These are phyloP conservation scores for Pseudonitzschia delicatissima DNA, from an alignment of 108 stramenopile species.

Conservation along the genomic window DNA sequence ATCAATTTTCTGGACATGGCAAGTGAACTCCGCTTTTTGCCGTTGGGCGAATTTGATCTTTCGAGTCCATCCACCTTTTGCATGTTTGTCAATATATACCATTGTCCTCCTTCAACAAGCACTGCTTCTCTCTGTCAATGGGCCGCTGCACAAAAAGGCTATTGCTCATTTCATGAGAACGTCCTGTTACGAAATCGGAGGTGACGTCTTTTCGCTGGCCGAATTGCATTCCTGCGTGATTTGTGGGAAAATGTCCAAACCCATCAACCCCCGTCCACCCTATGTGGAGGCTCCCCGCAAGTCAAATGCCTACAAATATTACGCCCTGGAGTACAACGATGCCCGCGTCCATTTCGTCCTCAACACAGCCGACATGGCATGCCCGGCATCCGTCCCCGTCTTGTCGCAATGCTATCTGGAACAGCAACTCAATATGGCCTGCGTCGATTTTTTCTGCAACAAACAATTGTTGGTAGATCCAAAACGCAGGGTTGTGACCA, in stretches of 20 bases:
- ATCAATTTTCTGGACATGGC: conserved; percentile 84
- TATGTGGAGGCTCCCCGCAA: conserved; percentile 69
- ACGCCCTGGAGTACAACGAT: conserved; percentile 67
- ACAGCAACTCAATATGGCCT: conserved; percentile 60
- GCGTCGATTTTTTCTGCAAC: conserved; percentile 47
- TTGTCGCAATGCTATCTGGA: conserved; percentile 51
- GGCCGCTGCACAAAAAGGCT: conserved; percentile 68
- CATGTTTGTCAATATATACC: conserved; percentile 91
- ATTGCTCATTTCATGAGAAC: conserved; percentile 70
- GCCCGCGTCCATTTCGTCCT: conserved; percentile 74
- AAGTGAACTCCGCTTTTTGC: conserved; percentile 63
- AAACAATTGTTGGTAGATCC: conserved; percentile 65
- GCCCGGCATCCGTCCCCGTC: conserved; percentile 60
- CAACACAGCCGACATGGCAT: conserved; percentile 61
- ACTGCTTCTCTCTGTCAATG: conserved; percentile 81
- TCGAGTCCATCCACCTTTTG: conserved; percentile 66
- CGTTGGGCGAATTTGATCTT: conserved; percentile 69
- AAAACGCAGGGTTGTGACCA: conserved; percentile 44
- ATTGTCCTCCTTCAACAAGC: conserved; percentile 90
- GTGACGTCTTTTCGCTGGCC: conserved; percentile 92
- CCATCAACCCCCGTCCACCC: conserved; percentile 59
- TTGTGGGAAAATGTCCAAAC: conserved; percentile 73
- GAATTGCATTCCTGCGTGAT: conserved; percentile 90
- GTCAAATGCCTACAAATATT: conserved; percentile 65
- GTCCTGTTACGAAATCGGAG: conserved; percentile 91